These are phyloP conservation scores for Podospora anserina DNA, from an alignment of 495 filamentous ascomycete species.

Conservation along the genomic window DNA sequence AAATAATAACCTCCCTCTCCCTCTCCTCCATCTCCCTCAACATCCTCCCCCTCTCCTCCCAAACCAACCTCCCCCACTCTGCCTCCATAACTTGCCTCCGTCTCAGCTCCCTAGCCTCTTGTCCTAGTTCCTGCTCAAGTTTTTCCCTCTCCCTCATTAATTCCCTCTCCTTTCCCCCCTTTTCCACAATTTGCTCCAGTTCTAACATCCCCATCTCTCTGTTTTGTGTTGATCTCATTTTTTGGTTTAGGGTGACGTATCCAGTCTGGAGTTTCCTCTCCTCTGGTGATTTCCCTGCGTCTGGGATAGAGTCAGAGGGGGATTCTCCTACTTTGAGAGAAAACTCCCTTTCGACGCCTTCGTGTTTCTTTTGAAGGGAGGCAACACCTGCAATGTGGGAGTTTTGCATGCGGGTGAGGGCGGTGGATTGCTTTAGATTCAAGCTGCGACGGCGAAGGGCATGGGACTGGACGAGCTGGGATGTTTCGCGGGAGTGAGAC, in stretches of 20 bases:
- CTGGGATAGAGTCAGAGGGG: too few relatives aligned
- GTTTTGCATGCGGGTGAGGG: not conserved
- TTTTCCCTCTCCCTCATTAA: constrained; percentile 29
- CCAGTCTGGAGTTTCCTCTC: too few relatives aligned
- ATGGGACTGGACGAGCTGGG: not conserved
- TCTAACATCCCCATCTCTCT: too few relatives aligned
- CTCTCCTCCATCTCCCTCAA: constrained; percentile 37
- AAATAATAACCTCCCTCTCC: constrained; percentile 24
- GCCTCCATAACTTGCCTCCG: constrained; percentile 28
- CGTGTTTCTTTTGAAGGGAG: not conserved
- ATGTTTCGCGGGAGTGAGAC: not conserved
- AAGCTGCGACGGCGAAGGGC: not conserved
- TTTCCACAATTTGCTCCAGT: not conserved
- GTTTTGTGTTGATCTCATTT: too few relatives aligned
- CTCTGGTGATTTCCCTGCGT: too few relatives aligned
- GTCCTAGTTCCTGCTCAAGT: constrained; percentile 16
- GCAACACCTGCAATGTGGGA: not conserved
- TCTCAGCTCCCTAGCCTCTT: constrained; percentile 18
- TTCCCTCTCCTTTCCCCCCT: constrained; percentile 8
- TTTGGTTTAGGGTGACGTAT: too few relatives aligned
- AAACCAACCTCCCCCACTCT: constrained; percentile 32
- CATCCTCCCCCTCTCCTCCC: constrained; percentile 30
- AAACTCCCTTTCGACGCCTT: too few relatives aligned
- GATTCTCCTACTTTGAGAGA: too few relatives aligned
- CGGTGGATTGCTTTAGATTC: not conserved